Evolutionary conservation across 805 yeast species (phyloP), one percentile per base, ranked within the genome.

Genomic region (Saturnispora saitoi): DNA sequence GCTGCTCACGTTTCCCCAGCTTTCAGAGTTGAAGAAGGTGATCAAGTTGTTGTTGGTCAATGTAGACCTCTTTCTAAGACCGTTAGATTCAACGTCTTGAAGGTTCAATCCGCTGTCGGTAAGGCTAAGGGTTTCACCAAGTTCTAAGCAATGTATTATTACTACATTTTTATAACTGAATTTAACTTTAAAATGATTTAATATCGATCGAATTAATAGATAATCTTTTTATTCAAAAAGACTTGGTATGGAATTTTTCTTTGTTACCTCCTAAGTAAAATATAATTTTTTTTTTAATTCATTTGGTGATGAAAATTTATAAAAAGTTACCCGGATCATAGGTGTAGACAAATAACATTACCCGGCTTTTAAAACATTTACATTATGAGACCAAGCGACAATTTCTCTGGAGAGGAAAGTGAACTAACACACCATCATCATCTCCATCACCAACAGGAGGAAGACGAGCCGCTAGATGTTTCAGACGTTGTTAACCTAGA

Each of bases 1-100:
- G 95, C 99, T 73, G 99, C 96, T 68, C 99, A 93, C 81, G 87
- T 93, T 69, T 91, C 98, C 62, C 99, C 99, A 78, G 98, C 98
- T 76, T 93, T 93, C 98, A 95, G 99, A 80, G 96, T 91, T 67
- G 78, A 78, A 73, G 98, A 90, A 74, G 99, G 99, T 83, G 99
- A 93, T 72, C 79, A 85, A 62, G 99, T 93, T 69, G 90, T 96
- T 67, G 97, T 93, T 75, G 99, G 99, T 74, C 99, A 93, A 81
- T 93, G 99, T 86, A 91, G 99, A 84, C 99, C 99, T 70, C 78
- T 93, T 73, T 93, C 99, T 69, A 93, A 93, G 80, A 93, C 99
- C 66, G 97, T 93, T 69, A 91, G 99, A 86, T 93, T 93, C 87
- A 93, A 93, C 83, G 99, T 93, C 69, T 80, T 93, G 70, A 89